These are phyloP conservation scores for Avena insularis DNA, from an alignment of 176 grass and related monocot species.

Conservation along the genomic window DNA sequence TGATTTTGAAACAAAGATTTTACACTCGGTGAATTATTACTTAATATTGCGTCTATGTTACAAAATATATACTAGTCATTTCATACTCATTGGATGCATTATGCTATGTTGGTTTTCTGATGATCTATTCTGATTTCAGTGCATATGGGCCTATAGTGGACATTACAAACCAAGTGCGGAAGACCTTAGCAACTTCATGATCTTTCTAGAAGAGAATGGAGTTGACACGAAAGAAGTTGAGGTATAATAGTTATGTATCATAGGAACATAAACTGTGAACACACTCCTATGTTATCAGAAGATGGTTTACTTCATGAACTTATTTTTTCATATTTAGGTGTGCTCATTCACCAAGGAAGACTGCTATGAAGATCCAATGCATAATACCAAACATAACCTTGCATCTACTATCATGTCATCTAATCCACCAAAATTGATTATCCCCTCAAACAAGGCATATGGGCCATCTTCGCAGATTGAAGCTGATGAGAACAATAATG, in stretches of 20 bases:
- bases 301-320: not conserved
- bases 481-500: not conserved
- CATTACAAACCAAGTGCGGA: slow-evolving; percentile 78
- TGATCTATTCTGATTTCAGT: slow-evolving; percentile 34
- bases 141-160: slow-evolving; percentile 80
- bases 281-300: not conserved
- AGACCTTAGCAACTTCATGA: slow-evolving; percentile 60
- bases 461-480: not conserved
- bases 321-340: slow-evolving; percentile 50
- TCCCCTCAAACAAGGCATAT: slow-evolving; percentile 9
- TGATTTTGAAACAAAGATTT: not conserved
- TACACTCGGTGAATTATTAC: not conserved
- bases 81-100: not conserved
- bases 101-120: slow-evolving; percentile 8
- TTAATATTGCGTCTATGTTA: not conserved
- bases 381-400: not conserved
- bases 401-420: not conserved
- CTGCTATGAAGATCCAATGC: slow-evolving; percentile 53
- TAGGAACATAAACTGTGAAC: too few relatives aligned
- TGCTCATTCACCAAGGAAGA: slow-evolving; percentile 56
- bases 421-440: slow-evolving; percentile 32
- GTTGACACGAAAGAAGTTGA: slow-evolving; percentile 56
- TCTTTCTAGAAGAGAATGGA: slow-evolving; percentile 66
- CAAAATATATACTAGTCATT: not conserved
- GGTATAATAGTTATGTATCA: slow-evolving; percentile 42